Evolutionary conservation across 148 eudicot species (phyloP), one percentile per base, ranked within the genome.

Genomic region (Diospyros kaki): DNA sequence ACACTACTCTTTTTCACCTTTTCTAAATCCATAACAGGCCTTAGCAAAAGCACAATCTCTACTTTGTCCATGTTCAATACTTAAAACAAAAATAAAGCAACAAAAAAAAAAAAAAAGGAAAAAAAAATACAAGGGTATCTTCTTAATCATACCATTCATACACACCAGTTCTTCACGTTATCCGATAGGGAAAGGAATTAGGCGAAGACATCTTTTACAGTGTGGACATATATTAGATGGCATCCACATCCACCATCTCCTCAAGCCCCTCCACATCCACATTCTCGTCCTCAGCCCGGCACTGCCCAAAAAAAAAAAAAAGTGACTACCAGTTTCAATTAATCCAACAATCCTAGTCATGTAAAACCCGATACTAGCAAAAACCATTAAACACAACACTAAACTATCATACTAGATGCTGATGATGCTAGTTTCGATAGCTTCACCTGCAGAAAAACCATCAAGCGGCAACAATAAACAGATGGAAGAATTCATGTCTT

Each of bases 191-290:
- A 40, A 11, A 61, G 9, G 28, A 61, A 46, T 4, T 0, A 48
- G 4, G 50, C 2, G 4, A 72, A 44, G 44, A 45, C 55, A 46
- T 46, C 13, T 14, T 44, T 46, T 51, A n/a, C 18, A 53, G 66
- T 50, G 5, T 2, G 15, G 11, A 38, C 44, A 44, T 62, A 45
- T 7, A 3, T 81, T 78, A 87, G 73, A 86, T 85, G 18, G 85
- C 85, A 68, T 88, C 96, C 64, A 87, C 90, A 64, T 88, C 92
- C 43, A 80, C 84, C 42, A 65, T 15, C 51, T 86, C 91, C 69
- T 90, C 93, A 63, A 68, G 58, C 41, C 73, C 89, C 58, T 84
- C 90, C 69, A 81, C 82, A 58, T 86, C 84, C 6, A 87, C 86
- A 13, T 76, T 77, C 82, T 85, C 90, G 64, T 89, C 86, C 10